Conservation (phyloP, 805 yeast species). For the Yarrowia sp. region DNA sequence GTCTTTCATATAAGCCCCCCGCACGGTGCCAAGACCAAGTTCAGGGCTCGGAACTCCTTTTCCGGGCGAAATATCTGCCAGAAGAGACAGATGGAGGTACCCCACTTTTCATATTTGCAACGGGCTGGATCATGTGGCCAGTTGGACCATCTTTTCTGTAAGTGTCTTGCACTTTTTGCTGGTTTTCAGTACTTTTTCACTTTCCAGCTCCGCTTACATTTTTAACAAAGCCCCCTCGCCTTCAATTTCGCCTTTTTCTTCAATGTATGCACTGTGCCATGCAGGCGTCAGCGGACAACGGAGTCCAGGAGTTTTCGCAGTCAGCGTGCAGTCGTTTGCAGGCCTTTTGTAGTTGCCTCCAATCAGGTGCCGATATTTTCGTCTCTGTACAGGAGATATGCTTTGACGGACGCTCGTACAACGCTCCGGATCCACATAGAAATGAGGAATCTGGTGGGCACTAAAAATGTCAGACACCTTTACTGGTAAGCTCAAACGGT, state of each 20-base stretch:
- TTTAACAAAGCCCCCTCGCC: no score
- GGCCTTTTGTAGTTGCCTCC: slow-evolving; percentile 17
- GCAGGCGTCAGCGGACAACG: slow-evolving; percentile 5
- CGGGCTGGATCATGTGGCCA: slow-evolving; percentile 15
- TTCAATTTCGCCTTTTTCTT: neutral
- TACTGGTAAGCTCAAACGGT: slow-evolving; percentile 23
- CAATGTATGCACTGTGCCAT: slow-evolving; percentile 26
- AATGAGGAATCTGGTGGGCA: neutral
- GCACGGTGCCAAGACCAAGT: no score
- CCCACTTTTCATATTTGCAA: slow-evolving; percentile 14
- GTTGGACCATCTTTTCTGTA: no score
- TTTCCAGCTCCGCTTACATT: no score
- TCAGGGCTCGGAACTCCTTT: neutral
- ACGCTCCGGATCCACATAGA: slow-evolving; percentile 10
- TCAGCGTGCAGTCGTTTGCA: no score
- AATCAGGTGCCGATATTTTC: slow-evolving; percentile 20
- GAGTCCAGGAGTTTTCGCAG: neutral
- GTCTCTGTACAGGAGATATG: no score
- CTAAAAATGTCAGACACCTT: no score
- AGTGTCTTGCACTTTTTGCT: no score
- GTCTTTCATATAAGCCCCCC: no score
- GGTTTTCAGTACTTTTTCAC: no score
- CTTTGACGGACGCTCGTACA: slow-evolving; percentile 12
- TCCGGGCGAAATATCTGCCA: neutral
- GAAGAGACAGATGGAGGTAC: neutral